Percentiles rank a stretch among this genome's conserved stretches.
Evolutionary conservation across 805 yeast genomes (phyloP).

Genomic region (Saccharomyces kudriavzevii): DNA sequence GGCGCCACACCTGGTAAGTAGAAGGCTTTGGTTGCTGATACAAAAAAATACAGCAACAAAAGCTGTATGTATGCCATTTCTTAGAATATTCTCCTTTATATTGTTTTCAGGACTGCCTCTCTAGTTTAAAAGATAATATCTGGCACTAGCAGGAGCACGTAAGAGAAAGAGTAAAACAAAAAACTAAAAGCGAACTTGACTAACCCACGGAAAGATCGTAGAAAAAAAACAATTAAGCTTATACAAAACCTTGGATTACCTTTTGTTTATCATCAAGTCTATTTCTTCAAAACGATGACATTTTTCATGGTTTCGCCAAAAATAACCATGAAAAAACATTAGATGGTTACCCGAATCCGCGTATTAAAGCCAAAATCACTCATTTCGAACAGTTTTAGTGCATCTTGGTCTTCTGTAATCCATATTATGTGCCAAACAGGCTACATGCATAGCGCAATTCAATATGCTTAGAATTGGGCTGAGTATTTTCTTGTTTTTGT

Average conservation of each 20-base stretch:
- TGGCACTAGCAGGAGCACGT: background rate
- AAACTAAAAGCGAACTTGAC: background rate
- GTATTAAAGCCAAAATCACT: background rate
- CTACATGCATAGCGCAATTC: too few relatives aligned
- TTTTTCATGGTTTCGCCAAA: background rate
- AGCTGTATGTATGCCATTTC: background rate
- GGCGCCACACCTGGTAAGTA: constrained; percentile 97
- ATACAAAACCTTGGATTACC: background rate
- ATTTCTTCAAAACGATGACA: background rate
- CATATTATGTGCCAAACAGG: too few relatives aligned
- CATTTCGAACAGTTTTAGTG: background rate
- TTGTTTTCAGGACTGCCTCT: background rate
- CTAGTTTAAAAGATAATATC: background rate
- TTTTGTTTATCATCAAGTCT: background rate
- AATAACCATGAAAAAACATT: background rate
- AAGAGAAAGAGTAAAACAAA: background rate
- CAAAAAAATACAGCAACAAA: constrained; percentile 3
- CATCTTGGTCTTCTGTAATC: background rate
- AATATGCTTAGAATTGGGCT: too few relatives aligned
- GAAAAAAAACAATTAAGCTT: background rate
- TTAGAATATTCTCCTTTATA: background rate
- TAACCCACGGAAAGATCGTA: background rate
- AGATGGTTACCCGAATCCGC: background rate
- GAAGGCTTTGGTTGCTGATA: constrained; percentile 41
- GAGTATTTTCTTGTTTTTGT: background rate